Conservation (phyloP, 2,329 filamentous ascomycete genomes). For the Ambrosiella beaveri region DNA sequence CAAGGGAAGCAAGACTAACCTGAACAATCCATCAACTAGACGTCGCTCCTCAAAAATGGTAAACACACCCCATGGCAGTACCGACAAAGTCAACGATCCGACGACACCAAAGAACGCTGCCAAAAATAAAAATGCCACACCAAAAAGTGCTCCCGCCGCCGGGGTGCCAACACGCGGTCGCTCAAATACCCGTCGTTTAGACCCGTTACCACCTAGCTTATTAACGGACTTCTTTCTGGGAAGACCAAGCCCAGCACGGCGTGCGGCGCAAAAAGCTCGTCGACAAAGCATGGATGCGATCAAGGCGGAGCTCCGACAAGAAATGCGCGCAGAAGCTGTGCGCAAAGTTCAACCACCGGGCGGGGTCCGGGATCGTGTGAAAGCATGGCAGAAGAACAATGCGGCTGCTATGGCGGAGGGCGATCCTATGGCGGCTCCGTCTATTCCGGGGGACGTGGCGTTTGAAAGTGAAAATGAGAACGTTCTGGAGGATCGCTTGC, state of each 20-base stretch:
- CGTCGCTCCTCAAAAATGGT: conserved; percentile 8
- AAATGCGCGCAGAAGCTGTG: conserved; percentile 28
- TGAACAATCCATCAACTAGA: conserved; percentile 2
- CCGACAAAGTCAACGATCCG: conserved; percentile 10
- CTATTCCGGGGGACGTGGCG: conserved; percentile 43
- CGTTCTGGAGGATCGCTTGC: conserved; percentile 42
- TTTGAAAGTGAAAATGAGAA: conserved; percentile 42
- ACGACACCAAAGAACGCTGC: conserved; percentile 6
- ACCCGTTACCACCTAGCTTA: conserved; percentile 29
- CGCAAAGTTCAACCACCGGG: conserved; percentile 43
- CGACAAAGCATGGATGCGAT: conserved; percentile 42
- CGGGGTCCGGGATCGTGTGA: conserved; percentile 62
- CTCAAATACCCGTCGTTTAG: conserved; percentile 23
- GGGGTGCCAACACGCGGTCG: conserved; percentile 18
- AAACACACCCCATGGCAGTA: conserved; percentile 7
- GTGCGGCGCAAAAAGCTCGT: conserved; percentile 33
- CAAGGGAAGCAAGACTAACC: conserved; percentile 2
- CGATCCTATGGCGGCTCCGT: conserved; percentile 34
- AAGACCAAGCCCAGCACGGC: conserved; percentile 36
- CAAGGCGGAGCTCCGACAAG: conserved; percentile 30
- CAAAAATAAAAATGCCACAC: conserved; percentile 17
- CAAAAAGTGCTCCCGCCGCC: conserved; percentile 27
- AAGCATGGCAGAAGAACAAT: conserved; percentile 68
- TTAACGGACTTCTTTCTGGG: conserved; percentile 41
- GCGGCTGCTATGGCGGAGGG: conserved; percentile 42